These are phyloP conservation scores for Suillus spraguei DNA, from an alignment of 768 basidiomycete genomes.

Conservation along the genomic window DNA sequence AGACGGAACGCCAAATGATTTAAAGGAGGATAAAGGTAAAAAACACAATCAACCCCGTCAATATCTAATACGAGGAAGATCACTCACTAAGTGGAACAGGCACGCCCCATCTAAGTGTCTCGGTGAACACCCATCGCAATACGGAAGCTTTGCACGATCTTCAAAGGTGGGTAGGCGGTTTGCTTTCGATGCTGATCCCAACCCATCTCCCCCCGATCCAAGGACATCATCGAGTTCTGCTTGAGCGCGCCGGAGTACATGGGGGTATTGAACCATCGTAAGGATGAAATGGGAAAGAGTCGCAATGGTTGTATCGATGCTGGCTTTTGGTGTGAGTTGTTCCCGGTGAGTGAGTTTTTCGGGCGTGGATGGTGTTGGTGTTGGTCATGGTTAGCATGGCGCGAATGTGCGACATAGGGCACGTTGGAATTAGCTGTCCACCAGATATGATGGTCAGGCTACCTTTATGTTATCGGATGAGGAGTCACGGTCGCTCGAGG, in stretches of 20 bases:
- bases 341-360: background rate
- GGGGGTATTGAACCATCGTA: slow-evolving; percentile 65
- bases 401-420: background rate
- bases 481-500: background rate
- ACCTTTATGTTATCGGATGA: background rate
- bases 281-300: slow-evolving; percentile 60
- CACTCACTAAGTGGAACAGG: too few species aligned
- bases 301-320: slow-evolving; percentile 69
- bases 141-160: too few species aligned
- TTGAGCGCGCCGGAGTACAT: slow-evolving; percentile 58
- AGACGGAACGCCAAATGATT: too few species aligned
- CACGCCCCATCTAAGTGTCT: too few species aligned
- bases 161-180: too few species aligned
- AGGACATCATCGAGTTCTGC: slow-evolving; percentile 65
- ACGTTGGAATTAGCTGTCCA: slow-evolving; percentile 77
- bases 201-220: slow-evolving; percentile 26
- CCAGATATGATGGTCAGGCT: slow-evolving; percentile 62
- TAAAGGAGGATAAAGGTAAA: too few species aligned
- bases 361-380: too few species aligned
- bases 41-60: too few species aligned
- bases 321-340: slow-evolving; percentile 33
- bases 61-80: too few species aligned
- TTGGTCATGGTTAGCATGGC: background rate
- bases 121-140: too few species aligned
- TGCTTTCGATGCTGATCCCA: too few species aligned